Percentiles rank a stretch among this genome's conserved stretches.
phyloP scores from a whole-genome alignment of 2,329 filamentous ascomycete genomes.

The Didymosphaeria variabile region DNA sequence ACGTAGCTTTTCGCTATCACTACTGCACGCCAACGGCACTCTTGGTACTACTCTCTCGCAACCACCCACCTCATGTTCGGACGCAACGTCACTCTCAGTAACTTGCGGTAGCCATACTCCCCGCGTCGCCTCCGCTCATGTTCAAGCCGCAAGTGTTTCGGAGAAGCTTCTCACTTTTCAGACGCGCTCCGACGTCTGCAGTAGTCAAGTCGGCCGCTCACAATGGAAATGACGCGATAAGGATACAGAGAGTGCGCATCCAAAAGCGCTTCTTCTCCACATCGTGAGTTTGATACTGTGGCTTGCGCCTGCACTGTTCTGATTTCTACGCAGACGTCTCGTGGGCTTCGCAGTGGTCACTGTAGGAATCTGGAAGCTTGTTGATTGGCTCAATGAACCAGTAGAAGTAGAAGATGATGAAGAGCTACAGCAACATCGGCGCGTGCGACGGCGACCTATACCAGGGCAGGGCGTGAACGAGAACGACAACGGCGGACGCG shows the following conservation, averaged over 20 bases:
- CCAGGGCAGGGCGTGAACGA: background rate
- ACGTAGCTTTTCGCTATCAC: background rate
- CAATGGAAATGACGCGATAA: slow-evolving; percentile 41
- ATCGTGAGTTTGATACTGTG: slow-evolving; percentile 35
- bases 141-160: slow-evolving; percentile 49
- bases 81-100: slow-evolving; percentile 6
- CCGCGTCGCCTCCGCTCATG: slow-evolving; percentile 38
- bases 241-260: slow-evolving; percentile 54
- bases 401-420: slow-evolving; percentile 35
- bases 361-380: slow-evolving; percentile 30
- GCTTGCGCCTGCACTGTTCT: slow-evolving; percentile 20
- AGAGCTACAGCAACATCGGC: slow-evolving; percentile 19
- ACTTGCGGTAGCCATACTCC: slow-evolving; percentile 24
- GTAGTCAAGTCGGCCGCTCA: slow-evolving; percentile 38
- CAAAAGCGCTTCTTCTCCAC: slow-evolving; percentile 46
- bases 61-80: slow-evolving; percentile 9
- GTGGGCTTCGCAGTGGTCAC: slow-evolving; percentile 32
- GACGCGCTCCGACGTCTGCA: slow-evolving; percentile 32
- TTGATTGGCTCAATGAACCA: slow-evolving; percentile 35
- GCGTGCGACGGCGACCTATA: slow-evolving; percentile 15
- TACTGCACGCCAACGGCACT: background rate
- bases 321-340: slow-evolving; percentile 30
- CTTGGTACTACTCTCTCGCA: background rate
- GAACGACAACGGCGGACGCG: slow-evolving; percentile 26
- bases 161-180: slow-evolving; percentile 49